These are phyloP conservation scores for Podaxis mareebaensis DNA, from an alignment of 768 basidiomycete species.

Conservation along the genomic window DNA sequence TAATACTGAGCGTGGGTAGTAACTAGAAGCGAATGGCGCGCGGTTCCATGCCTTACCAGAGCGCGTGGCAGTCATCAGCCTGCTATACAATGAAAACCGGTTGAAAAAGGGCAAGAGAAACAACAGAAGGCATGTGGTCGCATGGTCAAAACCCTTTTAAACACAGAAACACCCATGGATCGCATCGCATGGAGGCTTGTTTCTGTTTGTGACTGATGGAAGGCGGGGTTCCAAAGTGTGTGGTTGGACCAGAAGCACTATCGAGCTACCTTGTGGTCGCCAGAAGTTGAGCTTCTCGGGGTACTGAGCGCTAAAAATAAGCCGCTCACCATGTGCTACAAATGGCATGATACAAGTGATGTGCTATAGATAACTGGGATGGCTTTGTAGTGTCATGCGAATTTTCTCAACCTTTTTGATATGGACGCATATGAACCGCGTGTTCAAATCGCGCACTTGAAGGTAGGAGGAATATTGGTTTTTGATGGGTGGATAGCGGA, in stretches of 20 bases:
- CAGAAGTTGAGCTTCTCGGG: constrained; percentile 1
- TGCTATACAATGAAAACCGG: background rate
- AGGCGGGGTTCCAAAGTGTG: background rate
- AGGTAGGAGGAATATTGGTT: background rate
- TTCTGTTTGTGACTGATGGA: background rate
- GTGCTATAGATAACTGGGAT: background rate
- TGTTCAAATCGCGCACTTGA: background rate
- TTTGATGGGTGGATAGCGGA: background rate
- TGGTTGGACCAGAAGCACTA: background rate
- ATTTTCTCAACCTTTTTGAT: background rate
- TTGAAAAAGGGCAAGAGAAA: background rate
- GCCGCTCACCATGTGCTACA: constrained; percentile 10
- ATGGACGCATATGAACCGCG: background rate
- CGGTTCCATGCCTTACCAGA: background rate
- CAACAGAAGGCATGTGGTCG: constrained; percentile 7
- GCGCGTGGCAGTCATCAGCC: background rate
- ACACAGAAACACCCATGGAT: constrained; percentile 9
- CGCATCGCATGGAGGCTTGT: background rate
- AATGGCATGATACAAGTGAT: constrained; percentile 10
- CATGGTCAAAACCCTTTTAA: constrained; percentile 13
- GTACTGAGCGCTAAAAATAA: background rate
- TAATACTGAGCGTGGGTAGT: constrained; percentile 2
- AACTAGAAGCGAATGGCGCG: background rate
- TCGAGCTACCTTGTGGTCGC: background rate
- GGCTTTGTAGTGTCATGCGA: background rate